Evolutionary conservation across 1,284 basidiomycete genomes (phyloP), one percentile per base, ranked within the genome.

Genomic region (Microbotryum lychnidis-dioicae): DNA sequence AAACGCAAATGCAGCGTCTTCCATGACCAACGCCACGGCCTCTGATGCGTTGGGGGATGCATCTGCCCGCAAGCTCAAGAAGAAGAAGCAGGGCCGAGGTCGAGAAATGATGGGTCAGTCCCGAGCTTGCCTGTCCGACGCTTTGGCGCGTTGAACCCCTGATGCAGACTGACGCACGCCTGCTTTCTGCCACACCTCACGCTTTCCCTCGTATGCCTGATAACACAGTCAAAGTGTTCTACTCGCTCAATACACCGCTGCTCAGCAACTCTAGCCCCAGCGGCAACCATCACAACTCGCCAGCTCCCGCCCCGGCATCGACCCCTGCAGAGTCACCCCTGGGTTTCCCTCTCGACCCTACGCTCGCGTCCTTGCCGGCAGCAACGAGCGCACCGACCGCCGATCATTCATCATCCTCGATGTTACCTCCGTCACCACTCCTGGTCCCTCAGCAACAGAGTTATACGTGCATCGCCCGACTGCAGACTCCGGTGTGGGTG

Each of bases 211-310:
- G 37, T 12, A 16, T 42, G 37, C 37, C 37, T 18, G 16, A 16
- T 14, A 18, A 42, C 25, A 23, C 63, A 69, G 67, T 69, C 65
- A 69, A 69, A 59, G 57, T 69, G 45, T 69, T 64, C 56, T 69
- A 69, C 57, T 51, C 67, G 6, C 65, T 69, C 37, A 58, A 49
- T 8, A 66, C 64, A 20, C 62, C 65, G 2, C 56, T 61, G 18
- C n/a, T 20, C n/a, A 27, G 12, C 51, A 53, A n/a, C 51, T 53
- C n/a, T 6, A 53, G 33, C 51, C n/a, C 20, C 51, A 27, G 51
- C 25, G 25, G 25, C 20, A 53, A n/a, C 25, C 5, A 56, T 60
- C n/a, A 55, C 29, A 44, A 49, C 42, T 31, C 50, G 6, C 25
- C 37, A 10, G 6, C 56, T 12, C 53, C 16, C 31, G 54, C 59